phyloP scores from a whole-genome alignment of 1,139 yeast species.

The Arxiozyma slooffiae region DNA sequence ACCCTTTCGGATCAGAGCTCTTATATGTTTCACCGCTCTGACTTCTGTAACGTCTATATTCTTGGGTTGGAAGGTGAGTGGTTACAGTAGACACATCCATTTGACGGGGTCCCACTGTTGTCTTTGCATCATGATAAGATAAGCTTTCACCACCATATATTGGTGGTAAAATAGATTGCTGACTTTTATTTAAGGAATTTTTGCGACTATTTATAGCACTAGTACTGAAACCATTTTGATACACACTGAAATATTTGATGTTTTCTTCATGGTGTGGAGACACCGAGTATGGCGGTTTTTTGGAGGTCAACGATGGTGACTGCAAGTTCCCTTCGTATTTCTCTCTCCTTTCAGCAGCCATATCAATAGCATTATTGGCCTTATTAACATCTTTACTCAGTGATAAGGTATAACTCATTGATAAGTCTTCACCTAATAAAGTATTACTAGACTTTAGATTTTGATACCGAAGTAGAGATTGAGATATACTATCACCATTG shows the following conservation, averaged over 20 bases:
- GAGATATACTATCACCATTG: slow-evolving; percentile 24
- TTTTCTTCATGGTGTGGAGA: slow-evolving; percentile 3
- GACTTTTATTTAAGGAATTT: slow-evolving; percentile 16
- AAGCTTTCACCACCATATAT: slow-evolving; percentile 12
- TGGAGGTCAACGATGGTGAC: slow-evolving; percentile 13
- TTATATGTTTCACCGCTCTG: not conserved
- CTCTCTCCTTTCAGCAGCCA: not conserved
- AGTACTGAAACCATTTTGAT: not conserved
- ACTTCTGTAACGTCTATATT: not conserved
- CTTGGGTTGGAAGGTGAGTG: not conserved
- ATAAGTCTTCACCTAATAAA: slow-evolving; percentile 34
- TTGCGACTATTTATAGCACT: slow-evolving; percentile 13
- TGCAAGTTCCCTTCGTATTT: slow-evolving; percentile 7
- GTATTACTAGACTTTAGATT: slow-evolving; percentile 39
- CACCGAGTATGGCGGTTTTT: slow-evolving; percentile 28
- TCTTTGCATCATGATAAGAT: slow-evolving; percentile 12
- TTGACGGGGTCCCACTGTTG: not conserved
- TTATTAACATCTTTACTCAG: not conserved
- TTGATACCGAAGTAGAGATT: slow-evolving; percentile 40
- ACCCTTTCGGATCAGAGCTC: not conserved
- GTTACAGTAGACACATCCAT: not conserved
- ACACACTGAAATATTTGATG: slow-evolving; percentile 3
- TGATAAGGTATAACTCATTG: slow-evolving; percentile 24
- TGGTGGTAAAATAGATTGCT: slow-evolving; percentile 11
- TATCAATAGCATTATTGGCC: not conserved